Evolutionary conservation across 169 alveolate species (phyloP).

Genomic region (Cryptosporidium bovis): DNA sequence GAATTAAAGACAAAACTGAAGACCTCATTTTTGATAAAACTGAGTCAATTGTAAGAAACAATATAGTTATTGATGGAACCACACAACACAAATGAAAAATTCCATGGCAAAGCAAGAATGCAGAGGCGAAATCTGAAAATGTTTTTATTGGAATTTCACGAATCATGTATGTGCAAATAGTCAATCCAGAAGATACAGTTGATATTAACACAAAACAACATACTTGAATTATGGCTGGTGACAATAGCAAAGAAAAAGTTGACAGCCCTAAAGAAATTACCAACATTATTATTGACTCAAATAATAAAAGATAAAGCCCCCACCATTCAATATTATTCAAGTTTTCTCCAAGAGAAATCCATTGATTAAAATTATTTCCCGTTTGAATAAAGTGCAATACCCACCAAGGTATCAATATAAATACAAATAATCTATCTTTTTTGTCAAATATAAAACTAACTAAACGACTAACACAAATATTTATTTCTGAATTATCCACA

Average conservation of each 20-base stretch:
- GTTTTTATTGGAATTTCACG: constrained; percentile 61
- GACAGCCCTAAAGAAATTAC: constrained; percentile 4
- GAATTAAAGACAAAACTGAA: constrained; percentile 14
- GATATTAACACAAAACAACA: constrained; percentile 51
- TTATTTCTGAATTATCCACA: background rate
- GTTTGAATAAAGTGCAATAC: constrained; percentile 34
- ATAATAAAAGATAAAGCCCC: constrained; percentile 21
- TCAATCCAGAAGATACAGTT: constrained; percentile 54
- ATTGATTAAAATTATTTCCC: constrained; percentile 45
- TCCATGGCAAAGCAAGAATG: constrained; percentile 69
- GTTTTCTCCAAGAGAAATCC: constrained; percentile 32
- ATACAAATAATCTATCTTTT: constrained; percentile 9
- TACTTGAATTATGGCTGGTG: constrained; percentile 44
- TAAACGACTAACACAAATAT: background rate
- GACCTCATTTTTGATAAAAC: constrained; percentile 4
- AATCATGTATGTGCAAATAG: constrained; percentile 27
- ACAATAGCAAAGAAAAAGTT: background rate
- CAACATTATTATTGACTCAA: constrained; percentile 23
- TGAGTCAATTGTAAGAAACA: constrained; percentile 16
- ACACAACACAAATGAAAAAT: constrained; percentile 25
- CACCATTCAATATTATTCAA: constrained; percentile 15
- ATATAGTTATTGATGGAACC: constrained; percentile 20
- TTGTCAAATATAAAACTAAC: background rate
- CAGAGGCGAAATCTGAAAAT: constrained; percentile 47
- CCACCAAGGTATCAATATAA: constrained; percentile 61